Evolutionary conservation across 1,284 basidiomycete genomes (phyloP), one percentile per base, ranked within the genome.

Genomic region (Dichomitus squalens): DNA sequence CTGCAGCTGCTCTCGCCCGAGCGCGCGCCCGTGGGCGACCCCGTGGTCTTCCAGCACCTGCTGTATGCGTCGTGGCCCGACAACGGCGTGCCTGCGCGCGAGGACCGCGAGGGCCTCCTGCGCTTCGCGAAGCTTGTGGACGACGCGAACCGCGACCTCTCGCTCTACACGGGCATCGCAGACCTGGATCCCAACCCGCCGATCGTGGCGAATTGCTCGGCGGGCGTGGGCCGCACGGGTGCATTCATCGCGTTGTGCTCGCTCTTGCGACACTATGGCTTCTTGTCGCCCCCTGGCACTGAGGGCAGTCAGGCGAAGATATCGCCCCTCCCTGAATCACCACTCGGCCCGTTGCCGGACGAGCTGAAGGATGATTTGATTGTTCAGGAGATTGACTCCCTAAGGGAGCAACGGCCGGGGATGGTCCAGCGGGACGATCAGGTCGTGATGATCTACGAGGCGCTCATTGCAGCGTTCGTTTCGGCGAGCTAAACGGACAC

Each of bases 171-270:
- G 16, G 34, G 35, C 18, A 41, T 49, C 39, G 59, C 66, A 44
- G 64, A 68, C 33, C 67, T 68, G 51, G 73, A 79, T 63, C 75
- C 81, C 7, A 85, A 87, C 56, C 86, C 89, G 14, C 93, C 93
- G 0, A 83, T 92, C 53, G 84, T 95, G 68, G 83, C 93, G 27
- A 87, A 92, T 64, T 96, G 94, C 66, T 91, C 88, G 21, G 95
- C 95, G 0, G 95, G 95, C 3, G 84, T 96, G 36, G 95, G 95
- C 0, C 84, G 95, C 23, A 96, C 95, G 0, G 95, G 95, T 16
- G 86, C 92, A 31, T 96, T 94, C 74, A 87, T 92, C 66, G 87
- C 91, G 0, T 71, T 93, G 20, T 86, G 83, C 11, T 93, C 92
- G 14, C 75, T 93, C 27, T 75, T 93, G 25, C 85, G 90, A 27